Conservation (phyloP, 2,329 filamentous ascomycete species). For the Fusarium succisae region DNA sequence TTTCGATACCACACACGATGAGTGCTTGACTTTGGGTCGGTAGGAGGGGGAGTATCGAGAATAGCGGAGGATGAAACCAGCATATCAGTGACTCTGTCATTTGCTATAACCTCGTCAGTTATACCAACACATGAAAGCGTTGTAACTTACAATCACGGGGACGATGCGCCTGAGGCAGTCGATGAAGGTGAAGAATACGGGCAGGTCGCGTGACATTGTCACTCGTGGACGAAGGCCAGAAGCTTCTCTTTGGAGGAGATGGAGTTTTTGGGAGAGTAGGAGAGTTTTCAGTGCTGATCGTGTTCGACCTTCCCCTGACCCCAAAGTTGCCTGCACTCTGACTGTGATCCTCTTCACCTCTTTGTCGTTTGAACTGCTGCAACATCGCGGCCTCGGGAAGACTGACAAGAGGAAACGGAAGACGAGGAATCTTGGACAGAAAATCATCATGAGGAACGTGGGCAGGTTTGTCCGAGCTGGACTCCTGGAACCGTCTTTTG, state of each 20-base stretch:
- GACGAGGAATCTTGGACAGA: slow-evolving; percentile 37
- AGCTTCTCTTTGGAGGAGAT: slow-evolving; percentile 26
- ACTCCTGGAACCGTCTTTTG: slow-evolving; percentile 19
- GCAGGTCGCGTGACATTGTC: slow-evolving; percentile 18
- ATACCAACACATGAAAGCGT: no score
- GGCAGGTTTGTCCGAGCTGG: slow-evolving; percentile 4
- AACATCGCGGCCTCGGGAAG: slow-evolving; percentile 49
- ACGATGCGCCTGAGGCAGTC: slow-evolving; percentile 6
- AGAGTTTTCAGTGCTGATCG: slow-evolving; percentile 46
- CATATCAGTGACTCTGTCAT: slow-evolving; percentile 34
- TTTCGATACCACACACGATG: slow-evolving; percentile 23
- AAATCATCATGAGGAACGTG: slow-evolving; percentile 40
- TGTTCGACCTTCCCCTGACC: slow-evolving; percentile 39
- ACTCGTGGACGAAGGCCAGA: slow-evolving; percentile 1
- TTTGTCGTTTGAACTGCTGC: slow-evolving; percentile 46
- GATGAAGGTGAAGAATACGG: slow-evolving; percentile 21
- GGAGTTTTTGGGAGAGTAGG: slow-evolving; percentile 41
- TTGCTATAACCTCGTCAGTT: slow-evolving; percentile 28
- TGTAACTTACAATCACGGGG: slow-evolving; percentile 33
- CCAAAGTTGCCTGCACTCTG: slow-evolving; percentile 43
- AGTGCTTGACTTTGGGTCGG: slow-evolving; percentile 5
- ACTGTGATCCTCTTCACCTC: slow-evolving; percentile 52
- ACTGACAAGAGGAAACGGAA: slow-evolving; percentile 51
- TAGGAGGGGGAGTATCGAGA: slow-evolving; percentile 29
- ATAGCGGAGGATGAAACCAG: slow-evolving; percentile 41